These are phyloP conservation scores for Spiraea crenata DNA, from an alignment of 331 rosid genomes.

Conservation along the genomic window DNA sequence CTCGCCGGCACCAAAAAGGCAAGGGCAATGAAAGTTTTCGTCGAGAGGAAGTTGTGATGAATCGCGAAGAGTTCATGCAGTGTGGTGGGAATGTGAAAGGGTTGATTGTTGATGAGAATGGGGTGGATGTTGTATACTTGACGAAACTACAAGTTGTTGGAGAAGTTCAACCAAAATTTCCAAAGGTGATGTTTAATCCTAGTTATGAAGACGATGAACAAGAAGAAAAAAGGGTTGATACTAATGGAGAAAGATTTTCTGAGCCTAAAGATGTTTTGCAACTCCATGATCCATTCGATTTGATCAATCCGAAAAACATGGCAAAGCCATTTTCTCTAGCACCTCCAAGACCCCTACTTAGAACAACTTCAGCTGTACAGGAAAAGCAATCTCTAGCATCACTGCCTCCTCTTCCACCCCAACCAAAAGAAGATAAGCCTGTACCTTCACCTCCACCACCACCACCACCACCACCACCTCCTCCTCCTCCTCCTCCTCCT, in stretches of 20 bases:
- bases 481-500: constrained; percentile 22
- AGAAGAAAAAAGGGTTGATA: constrained; percentile 22
- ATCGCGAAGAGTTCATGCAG: constrained; percentile 38
- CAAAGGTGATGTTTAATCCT: constrained; percentile 41
- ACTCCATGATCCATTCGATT: constrained; percentile 49
- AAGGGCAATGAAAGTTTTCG: constrained; percentile 33
- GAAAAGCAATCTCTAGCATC: constrained; percentile 32
- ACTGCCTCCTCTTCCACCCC: constrained; percentile 24
- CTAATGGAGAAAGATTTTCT: constrained; percentile 9
- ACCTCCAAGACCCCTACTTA: constrained; percentile 21
- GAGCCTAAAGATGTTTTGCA: constrained; percentile 44
- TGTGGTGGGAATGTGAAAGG: constrained; percentile 50
- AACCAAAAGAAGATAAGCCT: constrained; percentile 19
- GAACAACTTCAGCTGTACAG: constrained; percentile 29
- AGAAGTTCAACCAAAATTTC: constrained; percentile 26
- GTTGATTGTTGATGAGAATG: constrained; percentile 65
- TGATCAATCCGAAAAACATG: constrained; percentile 11
- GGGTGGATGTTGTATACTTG: constrained; percentile 73
- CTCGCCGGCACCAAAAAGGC: constrained; percentile 30
- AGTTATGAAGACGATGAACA: constrained; percentile 19
- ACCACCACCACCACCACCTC: constrained; percentile 16
- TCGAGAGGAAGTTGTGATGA: constrained; percentile 30
- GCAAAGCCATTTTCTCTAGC: constrained; percentile 30
- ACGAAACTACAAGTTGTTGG: constrained; percentile 56
- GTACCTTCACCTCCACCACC: constrained; percentile 21